phyloP scores from a whole-genome alignment of 192 early-diverging fungal species.

The Haplosporangium gracile region DNA sequence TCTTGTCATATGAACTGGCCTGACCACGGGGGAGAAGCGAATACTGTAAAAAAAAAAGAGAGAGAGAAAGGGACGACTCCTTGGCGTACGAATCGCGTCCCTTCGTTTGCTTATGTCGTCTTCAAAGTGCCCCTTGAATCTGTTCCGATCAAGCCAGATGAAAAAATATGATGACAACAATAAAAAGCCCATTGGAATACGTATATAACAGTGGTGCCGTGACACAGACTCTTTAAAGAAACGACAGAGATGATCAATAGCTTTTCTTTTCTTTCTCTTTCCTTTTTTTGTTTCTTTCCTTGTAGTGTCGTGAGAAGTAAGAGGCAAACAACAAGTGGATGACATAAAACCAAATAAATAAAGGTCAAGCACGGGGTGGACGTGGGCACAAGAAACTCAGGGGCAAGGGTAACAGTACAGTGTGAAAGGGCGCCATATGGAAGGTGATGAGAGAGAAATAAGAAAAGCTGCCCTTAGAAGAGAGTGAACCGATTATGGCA shows the following conservation, averaged over 20 bases:
- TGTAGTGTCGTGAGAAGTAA: not conserved
- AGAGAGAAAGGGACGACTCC: not conserved
- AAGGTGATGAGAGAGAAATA: not conserved
- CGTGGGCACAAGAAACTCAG: not conserved
- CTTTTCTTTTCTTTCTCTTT: not conserved
- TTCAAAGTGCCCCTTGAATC: slow-evolving; percentile 16
- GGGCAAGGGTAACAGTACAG: not conserved
- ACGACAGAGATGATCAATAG: not conserved
- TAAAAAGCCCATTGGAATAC: slow-evolving; percentile 9
- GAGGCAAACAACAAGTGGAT: not conserved
- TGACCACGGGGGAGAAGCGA: not conserved
- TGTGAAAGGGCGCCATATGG: not conserved
- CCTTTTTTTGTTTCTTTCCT: not conserved
- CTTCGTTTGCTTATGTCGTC: not conserved
- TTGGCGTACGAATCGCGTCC: not conserved
- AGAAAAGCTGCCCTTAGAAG: not conserved
- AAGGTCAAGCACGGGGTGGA: not conserved
- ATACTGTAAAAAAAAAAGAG: not conserved
- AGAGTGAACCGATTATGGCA: not conserved
- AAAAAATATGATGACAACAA: slow-evolving; percentile 7
- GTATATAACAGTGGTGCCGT: not conserved
- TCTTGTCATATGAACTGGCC: not conserved
- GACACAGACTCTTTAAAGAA: not conserved
- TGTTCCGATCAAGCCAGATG: slow-evolving; percentile 33
- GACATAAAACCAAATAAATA: not conserved